These are phyloP conservation scores for Aureobasidium uvarum DNA, from an alignment of 2,329 filamentous ascomycete genomes.

Conservation along the genomic window DNA sequence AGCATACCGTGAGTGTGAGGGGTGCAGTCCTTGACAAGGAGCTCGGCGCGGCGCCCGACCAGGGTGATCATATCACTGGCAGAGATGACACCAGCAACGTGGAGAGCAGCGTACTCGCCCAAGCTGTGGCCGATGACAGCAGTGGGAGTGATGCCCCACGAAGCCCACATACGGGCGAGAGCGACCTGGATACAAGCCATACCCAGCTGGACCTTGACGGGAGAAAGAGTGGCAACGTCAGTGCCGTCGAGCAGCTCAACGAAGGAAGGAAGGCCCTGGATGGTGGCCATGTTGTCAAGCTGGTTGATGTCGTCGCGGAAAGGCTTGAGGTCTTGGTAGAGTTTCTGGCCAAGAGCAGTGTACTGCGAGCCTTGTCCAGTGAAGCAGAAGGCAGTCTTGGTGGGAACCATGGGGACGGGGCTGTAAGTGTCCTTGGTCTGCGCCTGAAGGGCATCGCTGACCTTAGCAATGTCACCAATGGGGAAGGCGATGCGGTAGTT, in stretches of 20 bases:
- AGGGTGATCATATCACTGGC: conserved; percentile 69
- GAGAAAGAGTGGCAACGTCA: conserved; percentile 51
- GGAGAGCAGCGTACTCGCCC: conserved; percentile 71
- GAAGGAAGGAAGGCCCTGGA: conserved; percentile 52
- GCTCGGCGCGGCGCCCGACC: conserved; percentile 65
- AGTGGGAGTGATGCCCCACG: conserved; percentile 55
- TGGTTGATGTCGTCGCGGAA: conserved; percentile 53
- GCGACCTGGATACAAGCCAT: conserved; percentile 56
- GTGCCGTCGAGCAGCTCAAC: conserved; percentile 50
- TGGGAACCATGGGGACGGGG: conserved; percentile 53
- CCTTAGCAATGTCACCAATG: conserved; percentile 49
- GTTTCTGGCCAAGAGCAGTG: conserved; percentile 51
- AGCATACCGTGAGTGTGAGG: conserved; percentile 66
- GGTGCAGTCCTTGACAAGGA: conserved; percentile 64
- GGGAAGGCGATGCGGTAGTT: conserved; percentile 53
- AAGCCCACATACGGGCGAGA: conserved; percentile 53
- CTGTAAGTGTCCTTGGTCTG: conserved; percentile 53
- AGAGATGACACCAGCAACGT: conserved; percentile 68
- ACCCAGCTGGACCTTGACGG: conserved; percentile 53
- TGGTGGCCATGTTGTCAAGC: conserved; percentile 48
- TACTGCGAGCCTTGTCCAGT: conserved; percentile 55
- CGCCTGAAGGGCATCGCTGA: conserved; percentile 46
- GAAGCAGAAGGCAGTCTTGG: conserved; percentile 53
- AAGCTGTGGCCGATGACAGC: conserved; percentile 60
- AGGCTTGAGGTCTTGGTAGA: conserved; percentile 49